Evolutionary conservation across 2,329 filamentous ascomycete genomes (phyloP).

Genomic region (Sporothrix euskadiensis): DNA sequence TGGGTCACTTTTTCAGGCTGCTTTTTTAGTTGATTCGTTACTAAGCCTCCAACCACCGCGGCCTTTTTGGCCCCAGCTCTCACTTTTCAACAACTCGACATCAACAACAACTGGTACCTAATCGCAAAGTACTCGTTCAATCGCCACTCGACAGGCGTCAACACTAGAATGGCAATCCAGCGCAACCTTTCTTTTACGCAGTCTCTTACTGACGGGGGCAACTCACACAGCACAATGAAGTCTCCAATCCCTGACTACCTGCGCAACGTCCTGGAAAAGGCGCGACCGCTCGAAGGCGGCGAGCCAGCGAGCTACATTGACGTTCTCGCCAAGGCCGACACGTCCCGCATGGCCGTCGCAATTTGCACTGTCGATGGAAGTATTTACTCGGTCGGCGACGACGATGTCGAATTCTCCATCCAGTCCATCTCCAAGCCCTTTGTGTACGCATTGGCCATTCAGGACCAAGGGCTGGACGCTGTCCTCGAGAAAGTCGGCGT

Average conservation of each 20-base stretch:
- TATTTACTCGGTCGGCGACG: conserved; percentile 16
- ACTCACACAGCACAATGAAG: background rate
- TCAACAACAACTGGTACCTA: background rate
- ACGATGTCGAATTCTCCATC: conserved; percentile 18
- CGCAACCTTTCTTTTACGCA: background rate
- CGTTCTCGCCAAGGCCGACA: conserved; percentile 10
- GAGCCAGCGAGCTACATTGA: conserved; percentile 20
- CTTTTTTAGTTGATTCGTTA: background rate
- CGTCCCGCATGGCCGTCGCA: conserved; percentile 1
- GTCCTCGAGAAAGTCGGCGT: conserved; percentile 17
- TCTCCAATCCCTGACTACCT: conserved; percentile 22
- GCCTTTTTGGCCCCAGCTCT: background rate
- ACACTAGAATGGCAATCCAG: background rate
- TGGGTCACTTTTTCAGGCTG: background rate
- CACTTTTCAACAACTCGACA: background rate
- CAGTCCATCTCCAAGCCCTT: conserved; percentile 21
- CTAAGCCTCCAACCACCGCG: background rate
- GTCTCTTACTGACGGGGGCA: background rate
- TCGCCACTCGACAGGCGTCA: background rate
- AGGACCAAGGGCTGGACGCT: conserved; percentile 10
- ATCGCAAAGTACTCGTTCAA: background rate
- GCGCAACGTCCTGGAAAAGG: conserved; percentile 16
- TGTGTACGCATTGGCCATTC: conserved; percentile 16
- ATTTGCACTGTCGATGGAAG: conserved; percentile 4
- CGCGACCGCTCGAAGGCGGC: background rate